Evolutionary conservation across 2,329 filamentous ascomycete species (phyloP), one percentile per base, ranked within the genome.

Genomic region (Alternaria triticina): DNA sequence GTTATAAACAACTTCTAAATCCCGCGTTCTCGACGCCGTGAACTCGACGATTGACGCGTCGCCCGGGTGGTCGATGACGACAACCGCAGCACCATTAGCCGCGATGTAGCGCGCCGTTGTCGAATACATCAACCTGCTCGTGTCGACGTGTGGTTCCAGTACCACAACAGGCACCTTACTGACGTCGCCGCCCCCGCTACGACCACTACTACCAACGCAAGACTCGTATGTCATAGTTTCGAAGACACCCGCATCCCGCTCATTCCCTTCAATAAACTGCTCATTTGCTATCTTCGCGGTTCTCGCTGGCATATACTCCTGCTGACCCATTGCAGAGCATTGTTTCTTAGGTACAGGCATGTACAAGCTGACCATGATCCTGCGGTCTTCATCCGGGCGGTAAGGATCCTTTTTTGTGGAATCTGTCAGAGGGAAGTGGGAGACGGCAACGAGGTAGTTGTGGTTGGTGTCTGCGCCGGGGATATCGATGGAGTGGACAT

Each of bases 1-100:
- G 49, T 70, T 70, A 9, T 78, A 70, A 11, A 80, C 62, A 3
- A 54, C 40, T 2, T 44, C 30, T 3, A 47, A 12, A 0, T 74
- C 69, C 2, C 27, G 25, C 1, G 33, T 61, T 5, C 80, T 4
- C 2, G 49, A 47, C 0, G 44, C 17, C 1, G 44, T n/a, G 52
- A 83, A 85, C 58, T 85, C 80, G 9, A 87, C 79, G 20, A 84
- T 74, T 0, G 71, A 60, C 0, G 81, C 77, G 51, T 86, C 84
- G 51, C 83, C 82, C 0, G 85, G 80, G 54, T 86, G 85, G 59
- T 87, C 86, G 23, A 87, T 73, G 0, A 83, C 74, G 12, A 85
- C 73, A 3, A 87, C 82, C 0, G 81, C 75, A 52, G 81, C 83
- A 0, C 85, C 85, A 6, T 81, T 75, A 15, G 82, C 83, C 0